These are phyloP conservation scores for Malus domestica DNA, from an alignment of 306 rosid genomes.

Conservation along the genomic window DNA sequence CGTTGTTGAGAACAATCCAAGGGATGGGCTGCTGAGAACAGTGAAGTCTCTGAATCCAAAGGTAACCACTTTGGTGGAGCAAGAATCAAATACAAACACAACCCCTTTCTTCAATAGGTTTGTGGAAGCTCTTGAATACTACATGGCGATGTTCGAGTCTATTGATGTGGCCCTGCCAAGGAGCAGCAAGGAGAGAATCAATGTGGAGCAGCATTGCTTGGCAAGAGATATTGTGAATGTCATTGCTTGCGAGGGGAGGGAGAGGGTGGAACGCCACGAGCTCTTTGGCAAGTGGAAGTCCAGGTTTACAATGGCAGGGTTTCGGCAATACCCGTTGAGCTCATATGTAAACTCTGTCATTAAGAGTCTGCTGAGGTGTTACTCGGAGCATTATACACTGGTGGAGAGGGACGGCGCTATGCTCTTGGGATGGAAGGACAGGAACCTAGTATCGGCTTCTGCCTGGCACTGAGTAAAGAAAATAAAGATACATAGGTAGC, in stretches of 20 bases:
- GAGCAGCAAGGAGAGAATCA: conserved; percentile 66
- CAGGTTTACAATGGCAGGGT: conserved; percentile 91
- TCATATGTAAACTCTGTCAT: conserved; percentile 79
- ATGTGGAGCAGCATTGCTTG: conserved; percentile 83
- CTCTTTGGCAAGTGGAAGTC: conserved; percentile 92
- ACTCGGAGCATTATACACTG: conserved; percentile 71
- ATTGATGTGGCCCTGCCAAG: conserved; percentile 70
- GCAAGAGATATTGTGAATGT: conserved; percentile 81
- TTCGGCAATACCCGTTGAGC: conserved; percentile 65
- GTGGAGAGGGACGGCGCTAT: conserved; percentile 86
- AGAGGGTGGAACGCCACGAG: conserved; percentile 88
- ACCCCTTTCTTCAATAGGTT: conserved; percentile 78
- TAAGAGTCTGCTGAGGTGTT: conserved; percentile 52
- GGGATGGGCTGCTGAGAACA: conserved; percentile 77
- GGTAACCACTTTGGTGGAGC: conserved; percentile 82
- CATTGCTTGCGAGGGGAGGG: conserved; percentile 84
- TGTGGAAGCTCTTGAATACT: conserved; percentile 70
- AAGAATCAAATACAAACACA: conserved; percentile 94
- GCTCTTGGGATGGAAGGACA: conserved; percentile 83
- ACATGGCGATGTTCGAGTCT: conserved; percentile 86
- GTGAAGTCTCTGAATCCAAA: conserved; percentile 74
- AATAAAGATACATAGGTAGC: conserved; percentile 17
- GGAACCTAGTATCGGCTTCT: conserved; percentile 84
- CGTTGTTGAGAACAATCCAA: conserved; percentile 71
- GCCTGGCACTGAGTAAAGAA: conserved; percentile 61